These are phyloP conservation scores for Chloris gayana DNA, from an alignment of 176 grass and related monocot species.

Conservation along the genomic window DNA sequence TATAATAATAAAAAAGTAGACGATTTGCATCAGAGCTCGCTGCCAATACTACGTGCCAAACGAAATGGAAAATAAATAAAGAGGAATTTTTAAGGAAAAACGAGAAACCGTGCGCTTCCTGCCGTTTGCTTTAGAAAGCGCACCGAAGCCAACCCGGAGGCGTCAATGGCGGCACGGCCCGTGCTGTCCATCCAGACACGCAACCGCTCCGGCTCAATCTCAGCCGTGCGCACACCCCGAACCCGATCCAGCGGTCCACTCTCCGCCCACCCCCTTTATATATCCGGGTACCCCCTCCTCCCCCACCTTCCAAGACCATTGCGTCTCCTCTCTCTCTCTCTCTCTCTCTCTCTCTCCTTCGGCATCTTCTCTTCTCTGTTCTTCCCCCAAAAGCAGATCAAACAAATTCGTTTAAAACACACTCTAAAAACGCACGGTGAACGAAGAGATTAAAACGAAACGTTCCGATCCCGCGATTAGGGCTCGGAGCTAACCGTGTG, in stretches of 20 bases:
- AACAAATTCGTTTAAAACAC: constrained; percentile 60
- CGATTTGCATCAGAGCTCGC: too few relatives aligned
- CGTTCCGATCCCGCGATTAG: constrained; percentile 40
- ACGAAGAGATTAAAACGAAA: constrained; percentile 48
- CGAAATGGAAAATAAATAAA: background rate
- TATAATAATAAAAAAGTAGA: too few relatives aligned
- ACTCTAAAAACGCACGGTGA: constrained; percentile 39
- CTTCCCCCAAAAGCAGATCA: constrained; percentile 33
- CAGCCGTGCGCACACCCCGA: background rate
- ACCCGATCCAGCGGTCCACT: constrained; percentile 35
- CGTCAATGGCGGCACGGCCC: constrained; percentile 23
- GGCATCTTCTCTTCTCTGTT: background rate
- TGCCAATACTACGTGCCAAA: background rate
- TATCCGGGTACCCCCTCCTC: constrained; percentile 25
- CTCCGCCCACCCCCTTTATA: constrained; percentile 37
- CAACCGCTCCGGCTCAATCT: constrained; percentile 35
- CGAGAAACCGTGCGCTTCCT: background rate
- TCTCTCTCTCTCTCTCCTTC: constrained; percentile 8
- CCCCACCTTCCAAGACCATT: constrained; percentile 11
- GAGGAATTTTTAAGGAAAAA: background rate
- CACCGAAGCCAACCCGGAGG: background rate
- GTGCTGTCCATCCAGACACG: constrained; percentile 37
- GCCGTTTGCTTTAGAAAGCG: background rate
- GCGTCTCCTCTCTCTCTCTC: constrained; percentile 6
- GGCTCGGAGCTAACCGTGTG: constrained; percentile 21